Base-by-base conservation (phyloP, 495 filamentous ascomycete species). In the Apodospora peruviana region DNA sequence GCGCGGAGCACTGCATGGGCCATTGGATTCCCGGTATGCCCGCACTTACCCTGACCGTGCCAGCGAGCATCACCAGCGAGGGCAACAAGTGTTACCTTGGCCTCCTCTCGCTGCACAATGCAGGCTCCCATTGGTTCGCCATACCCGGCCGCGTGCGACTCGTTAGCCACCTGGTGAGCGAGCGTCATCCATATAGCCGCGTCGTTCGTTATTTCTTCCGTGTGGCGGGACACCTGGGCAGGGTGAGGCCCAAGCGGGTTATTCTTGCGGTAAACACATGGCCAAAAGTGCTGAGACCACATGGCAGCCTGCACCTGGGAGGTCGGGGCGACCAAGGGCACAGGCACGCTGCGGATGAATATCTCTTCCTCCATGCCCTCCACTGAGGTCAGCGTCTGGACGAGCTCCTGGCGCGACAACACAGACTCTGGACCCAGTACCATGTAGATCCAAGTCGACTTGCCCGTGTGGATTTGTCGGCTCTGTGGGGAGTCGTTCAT, bases 271-370 rank as follows among this genome's bases (percentile, higher is more conserved):
- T 94, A 97, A 7, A 88, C 74, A 4, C 86, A 82, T 0, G 93
- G 94, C 93, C 93, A 98, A 61, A 89, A 85, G 22, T 78, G 74
- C 21, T 78, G 70, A 24, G 80, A 83, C 89, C 88, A 96, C 63
- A 74, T 64, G 8, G 81, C 75, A 4, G 93, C 90, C 69, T 95
- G 88, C 10, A 80, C 63, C 18, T 76, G 64, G 17, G 84, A 91
- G 19, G 85, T 83, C 0, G 93, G 90, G 21, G 89, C 77, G 11
- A 86, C 69, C 35, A 83, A 72, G 16, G 93, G 93, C 17, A 97
- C 81, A 2, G 74, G 69, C 17, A 85, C 74, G 9, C 70, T 72
- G 39, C 57, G 62, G 18, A 79, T 50, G 46, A 72, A 72, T 47
- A 74, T 51, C 81, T 73, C 53, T 59, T 67, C 60, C 56, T 76